Base-by-base conservation (phyloP, 352 stramenopile species). In the Phytophthora fragariae region DNA sequence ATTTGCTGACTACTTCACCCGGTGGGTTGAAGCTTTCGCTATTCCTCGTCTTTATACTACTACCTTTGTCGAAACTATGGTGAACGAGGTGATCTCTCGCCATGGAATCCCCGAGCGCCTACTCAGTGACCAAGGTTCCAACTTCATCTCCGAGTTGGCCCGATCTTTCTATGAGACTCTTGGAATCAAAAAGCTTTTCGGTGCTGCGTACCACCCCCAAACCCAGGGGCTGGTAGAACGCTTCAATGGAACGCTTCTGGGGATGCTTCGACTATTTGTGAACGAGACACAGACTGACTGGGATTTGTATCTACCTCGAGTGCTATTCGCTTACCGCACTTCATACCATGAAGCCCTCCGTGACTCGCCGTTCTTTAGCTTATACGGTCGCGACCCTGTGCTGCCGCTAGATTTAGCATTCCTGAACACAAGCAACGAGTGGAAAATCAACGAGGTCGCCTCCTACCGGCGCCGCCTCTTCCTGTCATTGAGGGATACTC, bases 261-360 rank as follows among this genome's bases (percentile, higher is more conserved):
- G 46, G 19, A 66, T 66, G 59, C 29, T 66, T 7, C 12, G 47
- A 1, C 27, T 66, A 47, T 66, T 46, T 37, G 59, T 66, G 9
- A 46, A 55, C 31, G 59, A 66, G n/a, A 27, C 59, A 1, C 59
- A 66, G n/a, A 44, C 19, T 2, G 29, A 66, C 31, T 66, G 59
- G 59, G 47, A 66, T 19, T 0, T 57, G 9, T 57, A 58, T 17
- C 33, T 66, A 12, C 47, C 29, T 1, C 46, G 59, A 27, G 27
- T 66, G 5, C 8, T 66, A 12, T 66, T 66, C 35, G 47, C 47
- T 11, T 66, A 66, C 12, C 46, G 59, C 2, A 66, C 59, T 2
- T 57, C 59, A 0, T 66, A 66, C 31, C 60, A 66, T 14, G 58
- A 56, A 5, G 41, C 44, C 19, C 44, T 65, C 2, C 39, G 58